Evolutionary conservation across 495 filamentous ascomycete genomes (phyloP), one percentile per base, ranked within the genome.

Genomic region (Penicillium paxilli): DNA sequence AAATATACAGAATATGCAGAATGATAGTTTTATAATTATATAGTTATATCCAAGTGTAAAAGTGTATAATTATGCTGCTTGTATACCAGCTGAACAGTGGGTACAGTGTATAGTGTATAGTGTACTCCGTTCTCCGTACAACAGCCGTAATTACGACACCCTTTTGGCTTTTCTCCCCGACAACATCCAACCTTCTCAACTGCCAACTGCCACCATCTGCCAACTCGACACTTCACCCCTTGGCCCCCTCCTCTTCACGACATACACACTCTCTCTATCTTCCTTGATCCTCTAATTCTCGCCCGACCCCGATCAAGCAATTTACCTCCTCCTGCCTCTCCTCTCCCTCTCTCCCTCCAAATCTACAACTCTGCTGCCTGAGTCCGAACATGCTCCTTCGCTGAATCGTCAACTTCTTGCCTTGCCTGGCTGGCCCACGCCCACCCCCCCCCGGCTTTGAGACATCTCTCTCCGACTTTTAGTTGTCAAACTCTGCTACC

Each of bases 71-170:
- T n/a, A n/a, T n/a, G n/a, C n/a, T n/a, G n/a, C n/a, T n/a, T n/a
- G n/a, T n/a, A n/a, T n/a, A n/a, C n/a, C n/a, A n/a, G n/a, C n/a
- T n/a, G n/a, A n/a, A n/a, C n/a, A n/a, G n/a, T n/a, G n/a, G n/a
- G n/a, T n/a, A n/a, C n/a, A n/a, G n/a, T n/a, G n/a, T n/a, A n/a
- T n/a, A n/a, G n/a, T n/a, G n/a, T n/a, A n/a, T n/a, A n/a, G n/a
- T n/a, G n/a, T n/a, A n/a, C n/a, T n/a, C n/a, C n/a, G n/a, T n/a
- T n/a, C n/a, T n/a, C n/a, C n/a, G n/a, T n/a, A n/a, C n/a, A n/a
- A n/a, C n/a, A n/a, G n/a, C n/a, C n/a, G n/a, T n/a, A 32, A 58
- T 58, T 62, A 63, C 62, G 55, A 59, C 54, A 49, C 48, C 40
- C 28, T 10, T 41, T 46, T 26, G 47, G 26, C 26, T 62, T 49